phyloP scores from a whole-genome alignment of 768 basidiomycete genomes.

The Pisolithus microcarpus region DNA sequence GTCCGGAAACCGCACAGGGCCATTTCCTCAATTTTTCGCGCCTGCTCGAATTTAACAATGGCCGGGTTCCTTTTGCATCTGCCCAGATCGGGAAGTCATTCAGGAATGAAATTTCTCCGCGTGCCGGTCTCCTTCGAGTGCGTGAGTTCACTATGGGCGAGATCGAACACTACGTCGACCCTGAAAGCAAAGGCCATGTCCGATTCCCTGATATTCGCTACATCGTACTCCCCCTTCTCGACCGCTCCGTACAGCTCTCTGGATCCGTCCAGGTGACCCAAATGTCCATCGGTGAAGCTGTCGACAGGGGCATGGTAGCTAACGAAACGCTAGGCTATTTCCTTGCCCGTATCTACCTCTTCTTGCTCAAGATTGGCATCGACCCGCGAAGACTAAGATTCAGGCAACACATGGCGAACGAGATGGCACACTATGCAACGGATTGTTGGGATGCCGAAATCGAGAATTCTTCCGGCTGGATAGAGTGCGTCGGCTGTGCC shows the following conservation, averaged over 20 bases:
- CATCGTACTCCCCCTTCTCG: slow-evolving; percentile 67
- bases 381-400: slow-evolving; percentile 78
- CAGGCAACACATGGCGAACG: slow-evolving; percentile 97
- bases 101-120: slow-evolving; percentile 97
- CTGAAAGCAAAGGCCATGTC: slow-evolving; percentile 78
- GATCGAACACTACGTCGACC: slow-evolving; percentile 98
- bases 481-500: slow-evolving; percentile 98
- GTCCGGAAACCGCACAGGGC: slow-evolving; percentile 97
- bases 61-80: slow-evolving; percentile 91
- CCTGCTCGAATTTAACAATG: slow-evolving; percentile 96
- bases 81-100: slow-evolving; percentile 95
- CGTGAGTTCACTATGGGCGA: slow-evolving; percentile 99
- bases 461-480: slow-evolving; percentile 80
- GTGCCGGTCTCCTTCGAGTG: slow-evolving; percentile 91
- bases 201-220: slow-evolving; percentile 79
- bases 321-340: slow-evolving; percentile 99
- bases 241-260: slow-evolving; percentile 73
- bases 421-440: slow-evolving; percentile 99
- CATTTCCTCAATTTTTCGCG: slow-evolving; percentile 99
- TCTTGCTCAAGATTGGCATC: slow-evolving; percentile 87
- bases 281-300: slow-evolving; percentile 85
- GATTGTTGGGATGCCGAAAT: slow-evolving; percentile 99
- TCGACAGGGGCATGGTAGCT: slow-evolving; percentile 77
- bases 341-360: slow-evolving; percentile 84
- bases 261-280: slow-evolving; percentile 58